phyloP scores from a whole-genome alignment of 2,329 filamentous ascomycete genomes.

The Ceratocystis harringtonii region DNA sequence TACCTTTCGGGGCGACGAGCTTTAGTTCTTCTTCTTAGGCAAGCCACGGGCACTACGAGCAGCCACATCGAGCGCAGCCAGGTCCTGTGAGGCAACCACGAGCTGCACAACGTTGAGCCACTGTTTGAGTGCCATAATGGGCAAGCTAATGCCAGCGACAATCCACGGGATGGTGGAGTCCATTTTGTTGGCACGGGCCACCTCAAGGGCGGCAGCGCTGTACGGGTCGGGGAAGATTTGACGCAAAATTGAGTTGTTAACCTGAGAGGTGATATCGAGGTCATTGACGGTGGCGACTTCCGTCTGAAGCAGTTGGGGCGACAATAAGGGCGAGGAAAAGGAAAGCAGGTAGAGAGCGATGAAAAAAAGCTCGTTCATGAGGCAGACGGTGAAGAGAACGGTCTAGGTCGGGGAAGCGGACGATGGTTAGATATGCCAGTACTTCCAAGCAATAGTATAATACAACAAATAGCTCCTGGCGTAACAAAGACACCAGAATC shows the following conservation, averaged over 20 bases:
- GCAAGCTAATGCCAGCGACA: conserved; percentile 63
- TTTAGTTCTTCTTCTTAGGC: conserved; percentile 30
- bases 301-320: conserved; percentile 59
- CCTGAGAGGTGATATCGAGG: conserved; percentile 51
- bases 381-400: conserved; percentile 82
- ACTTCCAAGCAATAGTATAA: neutral
- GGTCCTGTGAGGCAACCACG: conserved; percentile 78
- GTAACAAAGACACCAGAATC: neutral
- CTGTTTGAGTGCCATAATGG: conserved; percentile 85
- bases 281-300: conserved; percentile 23
- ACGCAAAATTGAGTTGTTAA: conserved; percentile 52
- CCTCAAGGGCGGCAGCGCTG: conserved; percentile 80
- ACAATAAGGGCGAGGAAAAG: conserved; percentile 81
- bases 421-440: neutral
- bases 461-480: too few relatives aligned
- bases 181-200: conserved; percentile 89
- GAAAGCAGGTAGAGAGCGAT: conserved; percentile 95
- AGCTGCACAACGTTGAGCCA: conserved; percentile 88
- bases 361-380: conserved; percentile 91
- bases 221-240: conserved; percentile 78
- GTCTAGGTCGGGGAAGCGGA: conserved; percentile 35
- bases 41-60: conserved; percentile 41
- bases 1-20: neutral
- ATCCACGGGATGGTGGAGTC: conserved; percentile 54
- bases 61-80: conserved; percentile 78